Evolutionary conservation across 768 basidiomycete species (phyloP), one percentile per base, ranked within the genome.

Genomic region (Brasilioporus rufonigricans): DNA sequence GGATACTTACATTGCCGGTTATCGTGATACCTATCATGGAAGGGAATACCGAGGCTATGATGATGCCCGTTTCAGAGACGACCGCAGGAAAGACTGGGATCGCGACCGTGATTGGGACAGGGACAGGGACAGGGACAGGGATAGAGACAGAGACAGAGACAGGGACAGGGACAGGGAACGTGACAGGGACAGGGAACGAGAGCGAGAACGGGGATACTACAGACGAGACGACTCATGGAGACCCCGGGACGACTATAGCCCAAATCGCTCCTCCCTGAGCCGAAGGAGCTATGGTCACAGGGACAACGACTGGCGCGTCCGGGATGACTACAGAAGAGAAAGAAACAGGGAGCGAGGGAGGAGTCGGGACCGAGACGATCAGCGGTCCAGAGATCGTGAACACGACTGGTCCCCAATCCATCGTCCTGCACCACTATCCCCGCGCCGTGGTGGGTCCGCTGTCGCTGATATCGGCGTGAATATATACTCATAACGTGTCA

Each of bases 81-180:
- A 67, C 50, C 62, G 62, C 47, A 55, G 66, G 52, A 56, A 33
- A n/a, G 66, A 69, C n/a, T 53, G 63, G 56, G 64, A 62, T 23
- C 49, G 54, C 1, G 69, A 69, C 18, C 43, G 64, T 5, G 58
- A 59, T 19, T 29, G 52, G 9, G 66, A 69, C 5, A 52, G 68
- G 13, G 62, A 64, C 0, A 44, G 50, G 23, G 64, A 67, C 7
- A 47, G 62, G 5, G 59, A 63, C 2, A 41, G 53, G 5, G 59
- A 60, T 5, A 50, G 55, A 1, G 50, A 53, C 8, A 54, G 48
- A 0, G 57, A 65, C 3, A 52, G 59, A 9, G 61, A 67, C 4
- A 57, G 55, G n/a, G 62, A 67, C 11, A 44, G 65, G 14, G 58
- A 52, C 18, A 5, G 38, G 14, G 19, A 59, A 66, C 10, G 39